Evolutionary conservation across 805 yeast genomes (phyloP).

Genomic region (Komagataella populi): DNA sequence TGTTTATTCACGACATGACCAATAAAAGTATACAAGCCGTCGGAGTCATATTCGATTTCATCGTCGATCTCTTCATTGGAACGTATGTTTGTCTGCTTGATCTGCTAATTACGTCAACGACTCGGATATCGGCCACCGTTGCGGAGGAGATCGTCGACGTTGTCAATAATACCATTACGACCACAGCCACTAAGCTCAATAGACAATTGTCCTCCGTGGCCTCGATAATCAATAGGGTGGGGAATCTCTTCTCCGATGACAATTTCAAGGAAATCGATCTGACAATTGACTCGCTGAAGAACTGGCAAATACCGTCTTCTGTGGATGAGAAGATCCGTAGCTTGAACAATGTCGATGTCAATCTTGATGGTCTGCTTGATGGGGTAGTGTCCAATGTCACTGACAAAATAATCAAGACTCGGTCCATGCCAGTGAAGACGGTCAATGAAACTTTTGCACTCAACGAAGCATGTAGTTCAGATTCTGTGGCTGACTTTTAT

Average conservation of each 20-base stretch:
- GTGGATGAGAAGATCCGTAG: constrained; percentile 40
- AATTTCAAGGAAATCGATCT: constrained; percentile 37
- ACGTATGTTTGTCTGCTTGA: constrained; percentile 77
- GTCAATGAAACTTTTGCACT: background rate
- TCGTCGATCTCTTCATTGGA: constrained; percentile 64
- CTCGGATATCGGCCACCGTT: constrained; percentile 59
- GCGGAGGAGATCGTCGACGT: constrained; percentile 46
- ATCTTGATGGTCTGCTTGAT: background rate
- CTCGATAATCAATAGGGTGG: constrained; percentile 35
- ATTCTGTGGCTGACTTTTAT: background rate
- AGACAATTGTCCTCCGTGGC: constrained; percentile 42
- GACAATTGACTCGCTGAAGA: constrained; percentile 38
- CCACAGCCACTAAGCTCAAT: constrained; percentile 41
- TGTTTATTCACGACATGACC: constrained; percentile 38
- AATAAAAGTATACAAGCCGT: constrained; percentile 35
- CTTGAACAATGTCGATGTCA: background rate
- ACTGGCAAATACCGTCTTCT: constrained; percentile 51
- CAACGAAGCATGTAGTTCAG: background rate
- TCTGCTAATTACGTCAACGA: constrained; percentile 57
- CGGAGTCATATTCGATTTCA: constrained; percentile 46
- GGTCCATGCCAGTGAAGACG: background rate
- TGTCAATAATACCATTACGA: constrained; percentile 47
- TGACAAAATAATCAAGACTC: background rate
- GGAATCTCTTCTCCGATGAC: constrained; percentile 39
- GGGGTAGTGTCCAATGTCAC: background rate